Percentiles rank a stretch among this genome's conserved stretches.
Conservation (phyloP, 1,139 yeast genomes). For the Yamadazyma spencermartinsiae region DNA sequence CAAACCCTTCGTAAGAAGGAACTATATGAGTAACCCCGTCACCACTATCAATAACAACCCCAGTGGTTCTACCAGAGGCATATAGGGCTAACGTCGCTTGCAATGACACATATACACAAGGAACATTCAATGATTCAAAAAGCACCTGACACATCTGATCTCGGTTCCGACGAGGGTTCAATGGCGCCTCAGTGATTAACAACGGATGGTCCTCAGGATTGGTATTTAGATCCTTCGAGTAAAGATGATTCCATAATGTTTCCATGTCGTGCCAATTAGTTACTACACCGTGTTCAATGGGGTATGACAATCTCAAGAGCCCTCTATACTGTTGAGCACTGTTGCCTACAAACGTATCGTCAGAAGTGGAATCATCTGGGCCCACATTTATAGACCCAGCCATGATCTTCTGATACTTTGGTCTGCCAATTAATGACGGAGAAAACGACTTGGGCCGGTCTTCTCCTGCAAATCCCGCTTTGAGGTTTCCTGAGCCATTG, state of each 20-base stretch:
- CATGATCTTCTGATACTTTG: constrained; percentile 84
- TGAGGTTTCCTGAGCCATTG: constrained; percentile 87
- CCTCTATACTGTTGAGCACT: constrained; percentile 78
- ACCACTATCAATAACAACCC: constrained; percentile 85
- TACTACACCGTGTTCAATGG: constrained; percentile 81
- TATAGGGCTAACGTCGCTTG: constrained; percentile 86
- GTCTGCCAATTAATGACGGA: constrained; percentile 67
- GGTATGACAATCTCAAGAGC: constrained; percentile 64
- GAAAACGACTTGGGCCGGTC: constrained; percentile 67
- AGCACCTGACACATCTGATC: constrained; percentile 73
- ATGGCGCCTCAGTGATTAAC: constrained; percentile 85
- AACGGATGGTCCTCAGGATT: constrained; percentile 57
- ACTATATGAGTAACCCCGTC: constrained; percentile 90
- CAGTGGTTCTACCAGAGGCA: constrained; percentile 90
- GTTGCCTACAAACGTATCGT: constrained; percentile 63
- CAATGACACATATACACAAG: constrained; percentile 78
- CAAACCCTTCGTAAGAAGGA: constrained; percentile 88
- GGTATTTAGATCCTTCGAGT: constrained; percentile 56
- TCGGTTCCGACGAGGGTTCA: constrained; percentile 72
- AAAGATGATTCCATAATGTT: constrained; percentile 65
- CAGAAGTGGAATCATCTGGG: constrained; percentile 15
- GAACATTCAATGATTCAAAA: constrained; percentile 84
- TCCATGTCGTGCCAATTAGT: constrained; percentile 88
- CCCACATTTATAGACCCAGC: constrained; percentile 54
- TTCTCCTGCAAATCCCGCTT: constrained; percentile 94